These are phyloP conservation scores for Starmerella sirachaensis DNA, from an alignment of 805 yeast genomes.

Conservation along the genomic window DNA sequence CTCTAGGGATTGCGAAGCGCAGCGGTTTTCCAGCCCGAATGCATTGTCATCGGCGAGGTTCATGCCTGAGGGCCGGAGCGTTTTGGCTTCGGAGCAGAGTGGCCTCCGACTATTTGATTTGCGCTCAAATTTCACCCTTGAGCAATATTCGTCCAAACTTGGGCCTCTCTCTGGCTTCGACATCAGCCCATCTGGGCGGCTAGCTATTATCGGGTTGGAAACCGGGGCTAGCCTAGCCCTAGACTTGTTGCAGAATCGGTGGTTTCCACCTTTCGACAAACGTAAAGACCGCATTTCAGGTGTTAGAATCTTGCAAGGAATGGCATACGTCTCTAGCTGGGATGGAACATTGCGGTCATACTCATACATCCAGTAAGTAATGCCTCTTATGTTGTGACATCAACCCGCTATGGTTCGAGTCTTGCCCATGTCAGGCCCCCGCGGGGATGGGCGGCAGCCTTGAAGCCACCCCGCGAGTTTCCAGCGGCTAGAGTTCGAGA, in stretches of 20 bases:
- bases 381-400: no score
- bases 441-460: no score
- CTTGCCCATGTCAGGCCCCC: no score
- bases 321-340: conserved; percentile 9
- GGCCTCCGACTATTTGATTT: conserved; percentile 14
- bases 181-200: conserved; percentile 17
- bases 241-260: conserved; percentile 13
- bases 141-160: background rate
- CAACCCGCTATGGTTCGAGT: no score
- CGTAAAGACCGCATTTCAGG: conserved; percentile 15
- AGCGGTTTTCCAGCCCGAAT: background rate
- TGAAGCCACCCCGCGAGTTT: no score
- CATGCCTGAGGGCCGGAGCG: conserved; percentile 12
- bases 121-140: conserved; percentile 9
- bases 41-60: background rate
- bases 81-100: conserved; percentile 4
- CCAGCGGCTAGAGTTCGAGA: no score
- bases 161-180: conserved; percentile 11
- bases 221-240: conserved; percentile 11
- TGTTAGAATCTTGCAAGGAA: conserved; percentile 4
- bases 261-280: conserved; percentile 5
- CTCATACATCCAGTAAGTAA: background rate
- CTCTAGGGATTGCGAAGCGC: conserved; percentile 1
- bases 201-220: conserved; percentile 17
- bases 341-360: conserved; percentile 12